Evolutionary conservation across 2,329 filamentous ascomycete species (phyloP).

Genomic region (Aspergillus neotritici): DNA sequence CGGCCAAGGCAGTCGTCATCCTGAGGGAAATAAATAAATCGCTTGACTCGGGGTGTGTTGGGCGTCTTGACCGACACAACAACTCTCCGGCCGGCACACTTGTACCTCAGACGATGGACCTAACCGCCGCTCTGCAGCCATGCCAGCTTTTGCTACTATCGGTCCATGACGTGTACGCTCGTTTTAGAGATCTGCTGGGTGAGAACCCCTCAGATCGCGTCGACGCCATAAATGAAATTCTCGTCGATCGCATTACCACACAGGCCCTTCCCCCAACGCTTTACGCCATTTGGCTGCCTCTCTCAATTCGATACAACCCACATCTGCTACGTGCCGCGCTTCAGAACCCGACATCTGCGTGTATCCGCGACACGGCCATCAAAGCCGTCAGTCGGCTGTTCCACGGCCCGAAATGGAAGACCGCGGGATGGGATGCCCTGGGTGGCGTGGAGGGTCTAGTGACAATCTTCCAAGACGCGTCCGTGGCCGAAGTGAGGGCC

Average conservation of each 20-base stretch:
- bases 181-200: no score
- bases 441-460: not conserved
- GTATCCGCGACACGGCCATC: not conserved
- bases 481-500: not conserved
- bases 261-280: not conserved
- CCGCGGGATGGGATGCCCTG: not conserved
- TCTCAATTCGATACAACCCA: not conserved
- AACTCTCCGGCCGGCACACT: no score
- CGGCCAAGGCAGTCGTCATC: no score
- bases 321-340: not conserved
- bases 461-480: not conserved
- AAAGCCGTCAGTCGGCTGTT: not conserved
- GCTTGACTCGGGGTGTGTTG: no score
- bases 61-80: no score
- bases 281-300: constrained; percentile 4
- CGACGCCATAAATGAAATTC: no score
- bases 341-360: not conserved
- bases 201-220: no score
- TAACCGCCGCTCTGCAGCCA: no score
- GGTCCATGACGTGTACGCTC: no score
- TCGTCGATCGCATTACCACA: constrained; percentile 2
- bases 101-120: no score
- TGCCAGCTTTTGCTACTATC: no score
- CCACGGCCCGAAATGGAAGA: not conserved
- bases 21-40: no score